Evolutionary conservation across 495 filamentous ascomycete species (phyloP), one percentile per base, ranked within the genome.

Genomic region (Emericellopsis terricola): DNA sequence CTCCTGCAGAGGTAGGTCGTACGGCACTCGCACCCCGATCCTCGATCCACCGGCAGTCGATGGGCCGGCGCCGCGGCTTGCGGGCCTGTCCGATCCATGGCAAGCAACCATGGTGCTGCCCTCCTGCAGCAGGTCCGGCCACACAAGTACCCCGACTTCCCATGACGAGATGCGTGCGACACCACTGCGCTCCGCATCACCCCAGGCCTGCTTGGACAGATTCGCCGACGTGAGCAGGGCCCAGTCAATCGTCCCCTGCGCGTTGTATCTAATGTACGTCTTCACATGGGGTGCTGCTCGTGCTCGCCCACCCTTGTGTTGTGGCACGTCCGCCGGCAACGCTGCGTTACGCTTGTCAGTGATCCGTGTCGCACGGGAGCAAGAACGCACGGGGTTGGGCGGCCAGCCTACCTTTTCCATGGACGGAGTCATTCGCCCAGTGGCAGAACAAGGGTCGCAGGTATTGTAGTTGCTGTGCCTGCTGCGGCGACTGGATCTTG

Each of bases 231-330:
- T 85, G 5, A 89, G 46, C 43, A 94, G 65, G 14, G 81, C 83
- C 85, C 85, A 94, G 44, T 87, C 81, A 24, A 92, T 81, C 0
- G 40, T 50, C 1, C 53, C 52, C 40, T 39, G 44, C 34, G 71
- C 55, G 8, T 60, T 46, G 46, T 76, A 91, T 3, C 81, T 71
- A 30, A 87, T 72, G 39, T 89, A 94, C 0, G 84, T 92, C 50
- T 94, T 94, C 42, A 92, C 80, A 46, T 94, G 85, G 0, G 85
- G 85, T 3, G 85, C 84, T 3, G 84, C 84, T n/a, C 70, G 64
- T n/a, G 70, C 61, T 29, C 85, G 64, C 8, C 76, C 70, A 17
- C 29, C 15, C 4, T 38, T 16, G 71, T 67, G 31, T 3, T 8
- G 2, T 9, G 6, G 2, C 3, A 5, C 15, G 31, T 13, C 31